Percentiles rank a stretch among this genome's conserved stretches.
phyloP scores from a whole-genome alignment of 2,329 filamentous ascomycete genomes.

The Paracoccidioides lutzii region DNA sequence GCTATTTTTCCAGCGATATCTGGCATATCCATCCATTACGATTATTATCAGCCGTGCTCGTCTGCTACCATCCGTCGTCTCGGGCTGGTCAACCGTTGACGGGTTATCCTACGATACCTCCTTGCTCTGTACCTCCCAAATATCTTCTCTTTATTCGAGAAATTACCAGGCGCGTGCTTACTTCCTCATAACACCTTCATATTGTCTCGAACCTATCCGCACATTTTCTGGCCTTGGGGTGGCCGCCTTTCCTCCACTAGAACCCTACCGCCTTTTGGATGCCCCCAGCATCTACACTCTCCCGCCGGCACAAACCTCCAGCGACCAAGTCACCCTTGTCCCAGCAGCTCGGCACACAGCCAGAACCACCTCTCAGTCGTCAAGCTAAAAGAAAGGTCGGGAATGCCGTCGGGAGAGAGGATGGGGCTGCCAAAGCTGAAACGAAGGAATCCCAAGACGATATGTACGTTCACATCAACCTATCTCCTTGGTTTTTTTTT shows the following conservation, averaged over 20 bases:
- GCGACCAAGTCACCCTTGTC: slow-evolving; percentile 20
- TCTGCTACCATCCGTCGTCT: not conserved
- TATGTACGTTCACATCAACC: slow-evolving; percentile 19
- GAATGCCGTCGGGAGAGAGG: slow-evolving; percentile 25
- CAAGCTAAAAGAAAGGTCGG: slow-evolving; percentile 31
- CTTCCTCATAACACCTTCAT: not conserved
- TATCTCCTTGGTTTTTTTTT: not conserved
- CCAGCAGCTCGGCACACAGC: slow-evolving; percentile 15
- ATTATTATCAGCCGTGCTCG: not conserved
- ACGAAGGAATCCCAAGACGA: slow-evolving; percentile 23
- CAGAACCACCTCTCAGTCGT: slow-evolving; percentile 23
- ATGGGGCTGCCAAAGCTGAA: slow-evolving; percentile 22
- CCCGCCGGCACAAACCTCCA: slow-evolving; percentile 25
- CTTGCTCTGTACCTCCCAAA: no score
- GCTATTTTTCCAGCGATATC: not conserved
- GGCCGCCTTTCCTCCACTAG: slow-evolving; percentile 13
- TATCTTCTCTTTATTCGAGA: no score
- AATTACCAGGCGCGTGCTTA: not conserved
- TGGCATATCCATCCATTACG: not conserved
- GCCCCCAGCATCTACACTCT: slow-evolving; percentile 30
- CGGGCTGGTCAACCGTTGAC: not conserved
- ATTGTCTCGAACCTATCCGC: not conserved
- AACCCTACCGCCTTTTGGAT: slow-evolving; percentile 23
- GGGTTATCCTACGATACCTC: not conserved
- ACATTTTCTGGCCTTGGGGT: slow-evolving; percentile 17